These are phyloP conservation scores for Cucurbitaria berberidis DNA, from an alignment of 2,329 filamentous ascomycete genomes.

Conservation along the genomic window DNA sequence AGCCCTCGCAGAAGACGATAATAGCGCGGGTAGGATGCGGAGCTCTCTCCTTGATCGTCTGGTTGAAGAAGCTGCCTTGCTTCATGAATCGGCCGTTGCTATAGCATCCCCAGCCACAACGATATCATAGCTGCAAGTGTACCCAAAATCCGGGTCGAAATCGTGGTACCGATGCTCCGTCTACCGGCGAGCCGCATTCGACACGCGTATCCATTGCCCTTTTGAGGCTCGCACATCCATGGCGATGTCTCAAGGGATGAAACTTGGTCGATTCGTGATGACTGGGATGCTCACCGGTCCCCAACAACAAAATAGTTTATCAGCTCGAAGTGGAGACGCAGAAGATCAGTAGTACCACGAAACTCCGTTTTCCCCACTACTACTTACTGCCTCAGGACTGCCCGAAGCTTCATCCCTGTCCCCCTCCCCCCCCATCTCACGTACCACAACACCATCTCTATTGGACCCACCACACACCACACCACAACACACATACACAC, in stretches of 20 bases:
- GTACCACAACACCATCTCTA: constrained; percentile 12
- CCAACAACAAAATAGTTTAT: too few species aligned
- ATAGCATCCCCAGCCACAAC: constrained; percentile 1
- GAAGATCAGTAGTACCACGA: too few species aligned
- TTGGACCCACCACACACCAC: constrained; percentile 11
- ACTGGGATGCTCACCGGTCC: not conserved
- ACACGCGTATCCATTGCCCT: not conserved
- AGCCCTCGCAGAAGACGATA: not conserved
- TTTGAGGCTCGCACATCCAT: not conserved
- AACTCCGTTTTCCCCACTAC: too few species aligned
- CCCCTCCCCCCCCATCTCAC: not conserved
- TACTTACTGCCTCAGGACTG: too few species aligned
- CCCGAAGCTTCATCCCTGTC: not conserved
- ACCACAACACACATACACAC: not conserved
- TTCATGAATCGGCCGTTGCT: not conserved
- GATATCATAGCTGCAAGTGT: constrained; percentile 1
- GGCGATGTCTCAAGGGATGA: not conserved
- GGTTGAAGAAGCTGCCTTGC: constrained; percentile 1
- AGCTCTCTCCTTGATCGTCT: not conserved
- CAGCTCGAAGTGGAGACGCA: too few species aligned
- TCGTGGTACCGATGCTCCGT: constrained; percentile 1
- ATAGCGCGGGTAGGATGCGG: not conserved
- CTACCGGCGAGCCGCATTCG: not conserved
- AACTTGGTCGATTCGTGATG: not conserved
- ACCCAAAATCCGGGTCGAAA: not conserved